Percentiles rank a stretch among this genome's conserved stretches.
phyloP scores from a whole-genome alignment of 768 basidiomycete species.

The Hydnum rufescens region DNA sequence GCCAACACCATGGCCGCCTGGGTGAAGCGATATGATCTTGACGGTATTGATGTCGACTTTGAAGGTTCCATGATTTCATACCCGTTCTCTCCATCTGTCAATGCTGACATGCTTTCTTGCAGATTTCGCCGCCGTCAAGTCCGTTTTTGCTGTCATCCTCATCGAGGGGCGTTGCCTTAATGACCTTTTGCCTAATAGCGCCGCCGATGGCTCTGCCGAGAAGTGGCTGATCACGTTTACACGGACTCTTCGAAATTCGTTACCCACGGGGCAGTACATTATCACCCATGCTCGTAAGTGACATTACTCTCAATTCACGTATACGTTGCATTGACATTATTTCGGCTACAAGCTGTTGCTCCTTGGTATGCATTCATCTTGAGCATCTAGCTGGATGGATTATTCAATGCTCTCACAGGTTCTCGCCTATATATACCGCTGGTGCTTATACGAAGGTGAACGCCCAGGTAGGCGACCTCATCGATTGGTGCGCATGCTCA shows the following conservation, averaged over 20 bases:
- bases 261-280: constrained; percentile 6
- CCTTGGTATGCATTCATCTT: too few species aligned
- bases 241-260: constrained; percentile 1
- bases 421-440: not conserved
- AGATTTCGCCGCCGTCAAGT: not conserved
- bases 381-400: too few species aligned
- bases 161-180: constrained; percentile 5
- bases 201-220: not conserved
- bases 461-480: constrained; percentile 1
- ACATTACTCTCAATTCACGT: not conserved
- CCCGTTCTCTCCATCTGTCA: not conserved
- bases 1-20: constrained; percentile 5
- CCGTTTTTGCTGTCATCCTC: constrained; percentile 2
- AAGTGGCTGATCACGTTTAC: not conserved
- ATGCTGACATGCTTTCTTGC: not conserved
- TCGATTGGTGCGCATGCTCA: constrained; percentile 10
- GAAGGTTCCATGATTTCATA: constrained; percentile 4
- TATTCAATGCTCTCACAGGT: too few species aligned
- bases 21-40: constrained; percentile 8
- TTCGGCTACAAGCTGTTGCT: constrained; percentile 3
- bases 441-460: constrained; percentile 7
- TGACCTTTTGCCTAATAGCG: not conserved
- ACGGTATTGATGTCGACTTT: constrained; percentile 10
- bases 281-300: constrained; percentile 10
- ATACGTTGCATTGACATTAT: not conserved